A percentile compares a stretch with the other conserved stretches of the same genome.
These are phyloP conservation scores for Coelastrella sp. DNA, from an alignment of 139 green algal species.

Conservation along the genomic window DNA sequence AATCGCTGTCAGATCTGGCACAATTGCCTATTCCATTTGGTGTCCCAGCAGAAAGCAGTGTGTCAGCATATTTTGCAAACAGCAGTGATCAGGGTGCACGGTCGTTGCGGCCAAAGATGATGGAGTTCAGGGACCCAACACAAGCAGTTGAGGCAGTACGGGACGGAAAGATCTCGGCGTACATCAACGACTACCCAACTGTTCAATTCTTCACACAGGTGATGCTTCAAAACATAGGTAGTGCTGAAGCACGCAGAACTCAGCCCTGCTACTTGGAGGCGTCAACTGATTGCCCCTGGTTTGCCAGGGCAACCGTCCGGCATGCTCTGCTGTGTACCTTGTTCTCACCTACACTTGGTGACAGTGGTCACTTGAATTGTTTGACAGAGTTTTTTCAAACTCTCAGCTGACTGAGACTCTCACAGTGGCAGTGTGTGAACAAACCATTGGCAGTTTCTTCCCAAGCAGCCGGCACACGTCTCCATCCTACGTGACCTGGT, in stretches of 20 bases:
- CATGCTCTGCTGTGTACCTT: no score
- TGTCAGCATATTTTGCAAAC: conserved; percentile 37
- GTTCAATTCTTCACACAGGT: conserved; percentile 37
- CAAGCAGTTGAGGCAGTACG: conserved; percentile 7
- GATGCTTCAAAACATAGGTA: neutral
- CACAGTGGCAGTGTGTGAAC: neutral
- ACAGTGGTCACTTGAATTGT: no score
- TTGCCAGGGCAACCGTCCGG: no score
- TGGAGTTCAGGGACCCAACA: neutral
- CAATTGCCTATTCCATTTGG: neutral
- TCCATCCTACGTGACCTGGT: neutral
- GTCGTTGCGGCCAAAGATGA: conserved; percentile 18
- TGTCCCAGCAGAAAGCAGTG: conserved; percentile 44
- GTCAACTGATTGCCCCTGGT: no score
- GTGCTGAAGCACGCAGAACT: no score
- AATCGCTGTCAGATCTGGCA: neutral
- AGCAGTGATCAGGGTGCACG: neutral
- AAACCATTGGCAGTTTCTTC: neutral
- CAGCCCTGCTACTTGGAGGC: neutral
- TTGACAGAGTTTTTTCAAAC: no score
- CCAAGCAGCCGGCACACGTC: no score
- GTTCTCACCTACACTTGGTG: no score
- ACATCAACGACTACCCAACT: conserved; percentile 29
- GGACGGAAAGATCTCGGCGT: neutral
- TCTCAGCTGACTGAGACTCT: neutral